Conservation (phyloP, 306 rosid species). For the Boehmeria nivea region DNA sequence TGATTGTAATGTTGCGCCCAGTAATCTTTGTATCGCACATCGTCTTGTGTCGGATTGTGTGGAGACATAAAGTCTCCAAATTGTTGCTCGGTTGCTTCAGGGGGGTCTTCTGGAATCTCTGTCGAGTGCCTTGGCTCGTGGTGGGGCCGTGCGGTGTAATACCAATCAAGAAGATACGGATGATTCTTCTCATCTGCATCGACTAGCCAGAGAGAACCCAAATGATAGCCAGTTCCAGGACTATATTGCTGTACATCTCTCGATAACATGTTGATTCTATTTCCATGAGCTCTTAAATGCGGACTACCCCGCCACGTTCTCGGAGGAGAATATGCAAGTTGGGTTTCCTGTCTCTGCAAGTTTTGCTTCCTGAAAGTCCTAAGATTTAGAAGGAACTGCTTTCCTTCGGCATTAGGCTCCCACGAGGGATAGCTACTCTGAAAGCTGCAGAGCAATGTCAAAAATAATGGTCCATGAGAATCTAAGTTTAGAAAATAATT, state of each 20-base stretch:
- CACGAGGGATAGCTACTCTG: slow-evolving; percentile 74
- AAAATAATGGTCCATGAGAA: slow-evolving; percentile 15
- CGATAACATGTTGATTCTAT: slow-evolving; percentile 32
- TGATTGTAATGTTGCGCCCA: slow-evolving; percentile 26
- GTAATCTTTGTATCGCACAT: slow-evolving; percentile 35
- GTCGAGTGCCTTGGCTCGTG: slow-evolving; percentile 16
- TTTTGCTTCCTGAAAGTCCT: slow-evolving; percentile 56
- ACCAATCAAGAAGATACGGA: slow-evolving; percentile 80
- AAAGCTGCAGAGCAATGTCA: slow-evolving; percentile 51
- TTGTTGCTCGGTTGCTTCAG: slow-evolving; percentile 40
- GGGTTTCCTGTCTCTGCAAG: slow-evolving; percentile 36
- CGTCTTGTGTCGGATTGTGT: slow-evolving; percentile 29
- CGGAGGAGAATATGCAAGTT: slow-evolving; percentile 38
- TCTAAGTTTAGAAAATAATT: neutral
- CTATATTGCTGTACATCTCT: slow-evolving; percentile 40
- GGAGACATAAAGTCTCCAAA: slow-evolving; percentile 48
- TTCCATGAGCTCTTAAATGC: slow-evolving; percentile 32
- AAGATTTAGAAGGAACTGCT: slow-evolving; percentile 50
- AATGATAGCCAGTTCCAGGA: slow-evolving; percentile 38
- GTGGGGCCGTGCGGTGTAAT: slow-evolving; percentile 54
- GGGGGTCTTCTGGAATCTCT: too few relatives aligned
- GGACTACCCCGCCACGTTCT: slow-evolving; percentile 46
- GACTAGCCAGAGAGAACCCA: slow-evolving; percentile 51
- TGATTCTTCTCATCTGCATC: slow-evolving; percentile 52
- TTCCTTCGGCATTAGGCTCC: slow-evolving; percentile 72